phyloP scores from a whole-genome alignment of 2,329 filamentous ascomycete species.

The Davidsoniella virescens region DNA sequence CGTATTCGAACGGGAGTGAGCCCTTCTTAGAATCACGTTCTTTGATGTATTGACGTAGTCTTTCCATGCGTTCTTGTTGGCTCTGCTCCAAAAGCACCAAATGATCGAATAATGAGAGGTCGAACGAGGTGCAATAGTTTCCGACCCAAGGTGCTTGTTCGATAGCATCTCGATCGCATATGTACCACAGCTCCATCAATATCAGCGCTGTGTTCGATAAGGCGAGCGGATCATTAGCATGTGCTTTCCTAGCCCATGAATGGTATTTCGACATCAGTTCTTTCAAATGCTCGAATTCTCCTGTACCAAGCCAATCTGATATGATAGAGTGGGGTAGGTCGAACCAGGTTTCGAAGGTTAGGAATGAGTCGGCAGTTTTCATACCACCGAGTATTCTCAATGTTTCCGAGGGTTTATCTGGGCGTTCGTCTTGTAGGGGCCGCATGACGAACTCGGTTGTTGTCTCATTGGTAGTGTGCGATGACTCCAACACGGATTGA shows the following conservation, averaged over 20 bases:
- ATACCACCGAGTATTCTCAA: conserved; percentile 26
- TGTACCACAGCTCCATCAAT: neutral
- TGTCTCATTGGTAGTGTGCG: no score
- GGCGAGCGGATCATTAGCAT: neutral
- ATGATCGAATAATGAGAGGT: conserved; percentile 22
- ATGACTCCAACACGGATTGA: no score
- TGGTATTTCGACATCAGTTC: neutral
- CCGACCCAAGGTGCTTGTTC: neutral
- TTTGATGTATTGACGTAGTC: conserved; percentile 29
- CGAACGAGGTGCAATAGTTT: neutral
- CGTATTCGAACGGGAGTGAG: neutral
- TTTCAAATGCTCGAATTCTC: neutral
- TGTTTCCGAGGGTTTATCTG: conserved; percentile 2
- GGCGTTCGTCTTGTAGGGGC: no score
- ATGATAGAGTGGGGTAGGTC: neutral
- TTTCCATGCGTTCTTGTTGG: conserved; percentile 29
- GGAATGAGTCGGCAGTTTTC: neutral
- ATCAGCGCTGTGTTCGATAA: neutral
- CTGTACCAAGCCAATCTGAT: neutral
- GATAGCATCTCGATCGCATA: neutral
- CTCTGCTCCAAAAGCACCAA: conserved; percentile 27
- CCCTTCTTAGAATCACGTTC: neutral
- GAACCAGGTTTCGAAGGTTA: neutral
- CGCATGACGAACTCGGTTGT: no score
- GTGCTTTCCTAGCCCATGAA: neutral